phyloP scores from a whole-genome alignment of 768 basidiomycete genomes.

The Dictyophora rubrovolvata region DNA sequence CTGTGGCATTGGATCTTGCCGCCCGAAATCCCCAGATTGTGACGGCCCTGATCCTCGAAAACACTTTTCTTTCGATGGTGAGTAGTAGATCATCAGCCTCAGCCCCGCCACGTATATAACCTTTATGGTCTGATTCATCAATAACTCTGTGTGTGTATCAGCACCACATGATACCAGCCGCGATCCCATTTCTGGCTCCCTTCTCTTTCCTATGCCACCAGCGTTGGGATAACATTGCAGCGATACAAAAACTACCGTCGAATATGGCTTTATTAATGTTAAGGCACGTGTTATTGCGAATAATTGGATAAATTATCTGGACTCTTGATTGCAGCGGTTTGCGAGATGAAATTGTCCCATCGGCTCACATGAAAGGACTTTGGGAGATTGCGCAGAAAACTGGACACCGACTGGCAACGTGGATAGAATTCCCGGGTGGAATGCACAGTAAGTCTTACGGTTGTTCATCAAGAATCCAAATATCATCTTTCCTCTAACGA shows the following conservation, averaged over 20 bases:
- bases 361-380: constrained; percentile 63
- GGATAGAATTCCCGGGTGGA: constrained; percentile 24
- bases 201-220: constrained; percentile 77
- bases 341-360: constrained; percentile 63
- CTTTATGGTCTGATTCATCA: not conserved
- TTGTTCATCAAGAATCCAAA: not conserved
- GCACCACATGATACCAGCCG: constrained; percentile 69
- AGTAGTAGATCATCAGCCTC: not conserved
- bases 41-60: constrained; percentile 76
- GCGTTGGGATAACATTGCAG: constrained; percentile 74
- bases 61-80: constrained; percentile 77
- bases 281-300: constrained; percentile 15
- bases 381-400: constrained; percentile 45
- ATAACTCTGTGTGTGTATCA: not conserved
- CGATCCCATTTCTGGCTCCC: constrained; percentile 62
- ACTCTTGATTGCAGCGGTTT: constrained; percentile 70
- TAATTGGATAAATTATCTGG: constrained; percentile 36
- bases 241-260: constrained; percentile 30
- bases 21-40: constrained; percentile 66
- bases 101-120: not conserved
- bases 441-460: constrained; percentile 19
- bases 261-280: constrained; percentile 26
- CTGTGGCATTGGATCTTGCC: constrained; percentile 82
- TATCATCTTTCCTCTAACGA: not conserved
- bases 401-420: constrained; percentile 15